Base-by-base conservation (phyloP, 2,329 filamentous ascomycete genomes). In the Cordyceps cicadae region DNA sequence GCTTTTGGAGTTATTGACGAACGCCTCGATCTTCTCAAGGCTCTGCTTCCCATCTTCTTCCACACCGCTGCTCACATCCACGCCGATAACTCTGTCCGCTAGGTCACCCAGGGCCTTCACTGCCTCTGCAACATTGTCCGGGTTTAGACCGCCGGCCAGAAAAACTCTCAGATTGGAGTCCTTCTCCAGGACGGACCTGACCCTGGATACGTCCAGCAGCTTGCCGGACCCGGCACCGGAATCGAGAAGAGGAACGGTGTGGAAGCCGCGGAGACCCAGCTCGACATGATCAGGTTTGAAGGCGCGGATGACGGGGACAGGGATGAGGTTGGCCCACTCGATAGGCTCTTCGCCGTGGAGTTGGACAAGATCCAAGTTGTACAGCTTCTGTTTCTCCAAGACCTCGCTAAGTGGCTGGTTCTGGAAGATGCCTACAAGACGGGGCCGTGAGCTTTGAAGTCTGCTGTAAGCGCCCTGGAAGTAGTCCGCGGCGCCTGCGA, bases 41-140 rank as follows among this genome's bases (percentile, higher is more conserved):
- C 87, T 89, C 74, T 99, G 94, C 70, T 85, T 79, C 2, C 92
- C 93, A 66, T 88, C 83, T 41, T 85, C 86, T 75, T 97, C 94
- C 2, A 99, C 92, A 0, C 95, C 95, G 69, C 90, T 96, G 73
- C 92, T 96, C 21, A 96, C 90, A 77, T 99, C 94, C 3, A 99
- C 89, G 2, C 88, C 92, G 39, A 92, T 77, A 14, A 97, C 83
- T 62, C 87, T 84, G 11, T 78, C 78, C 29, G 79, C 78, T 11
- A 84, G 71, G 7, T 81, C 77, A 0, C 86, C 87, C 17, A 93
- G 76, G 15, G 81, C 80, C 24, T 79, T 76, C 19, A 99, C 76
- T 8, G 84, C 81, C 5, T 84, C 78, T 1, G 77, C 77, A 5
- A 99, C 88, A 69, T 97, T 99, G 3, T 87, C 84, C 1, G 90